phyloP scores from a whole-genome alignment of 768 basidiomycete genomes.

The Exidia glandulosa region DNA sequence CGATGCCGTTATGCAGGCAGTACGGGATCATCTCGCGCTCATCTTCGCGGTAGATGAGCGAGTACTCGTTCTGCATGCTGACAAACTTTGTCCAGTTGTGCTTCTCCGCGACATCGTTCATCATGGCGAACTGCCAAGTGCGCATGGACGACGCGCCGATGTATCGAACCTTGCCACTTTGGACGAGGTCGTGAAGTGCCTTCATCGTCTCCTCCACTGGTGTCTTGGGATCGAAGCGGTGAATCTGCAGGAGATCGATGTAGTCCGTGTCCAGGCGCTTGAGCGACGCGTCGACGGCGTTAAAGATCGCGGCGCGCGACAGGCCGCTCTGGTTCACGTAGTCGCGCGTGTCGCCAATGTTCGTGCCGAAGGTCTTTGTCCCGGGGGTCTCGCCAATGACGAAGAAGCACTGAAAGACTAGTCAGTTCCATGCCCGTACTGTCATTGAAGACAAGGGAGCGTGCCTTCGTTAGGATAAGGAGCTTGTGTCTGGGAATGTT shows the following conservation, averaged over 20 bases:
- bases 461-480: constrained; percentile 21
- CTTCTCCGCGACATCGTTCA: constrained; percentile 5
- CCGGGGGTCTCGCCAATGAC: not conserved
- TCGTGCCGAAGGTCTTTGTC: not conserved
- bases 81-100: constrained; percentile 21
- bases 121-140: constrained; percentile 11
- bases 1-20: constrained; percentile 30
- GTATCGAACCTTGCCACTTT: constrained; percentile 22
- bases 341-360: not conserved
- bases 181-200: constrained; percentile 25
- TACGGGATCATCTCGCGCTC: constrained; percentile 9
- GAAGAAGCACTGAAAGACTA: not conserved
- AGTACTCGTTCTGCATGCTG: constrained; percentile 26
- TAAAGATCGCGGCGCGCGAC: constrained; percentile 25
- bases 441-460: not conserved
- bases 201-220: constrained; percentile 23
- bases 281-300: constrained; percentile 22
- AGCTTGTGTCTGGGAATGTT: not conserved
- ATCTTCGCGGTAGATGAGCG: constrained; percentile 23
- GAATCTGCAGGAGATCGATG: constrained; percentile 28
- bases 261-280: constrained; percentile 27
- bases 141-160: constrained; percentile 12
- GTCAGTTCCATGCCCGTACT: not conserved
- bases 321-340: constrained; percentile 13
- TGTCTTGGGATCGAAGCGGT: constrained; percentile 16